phyloP scores from a whole-genome alignment of 2,329 filamentous ascomycete genomes.

The Conoideocrella luteorostrata region DNA sequence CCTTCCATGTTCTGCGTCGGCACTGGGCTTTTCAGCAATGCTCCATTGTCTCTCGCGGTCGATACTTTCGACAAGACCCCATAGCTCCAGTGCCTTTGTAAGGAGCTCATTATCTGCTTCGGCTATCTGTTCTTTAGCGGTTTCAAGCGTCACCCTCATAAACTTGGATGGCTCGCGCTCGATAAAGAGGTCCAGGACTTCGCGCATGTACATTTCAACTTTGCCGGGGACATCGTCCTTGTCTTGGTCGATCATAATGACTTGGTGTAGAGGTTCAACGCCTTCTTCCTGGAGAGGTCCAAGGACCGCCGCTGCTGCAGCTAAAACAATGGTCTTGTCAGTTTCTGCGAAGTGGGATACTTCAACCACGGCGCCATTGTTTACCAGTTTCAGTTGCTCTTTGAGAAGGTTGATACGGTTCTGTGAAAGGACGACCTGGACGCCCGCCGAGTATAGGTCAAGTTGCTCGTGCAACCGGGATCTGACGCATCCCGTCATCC shows the following conservation, averaged over 20 bases:
- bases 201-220: conserved; percentile 55
- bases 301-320: conserved; percentile 24
- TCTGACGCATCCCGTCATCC: conserved; percentile 57
- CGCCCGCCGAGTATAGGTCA: conserved; percentile 56
- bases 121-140: conserved; percentile 39
- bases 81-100: conserved; percentile 54
- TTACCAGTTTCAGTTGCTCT: conserved; percentile 40
- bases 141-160: conserved; percentile 51
- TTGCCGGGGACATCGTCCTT: conserved; percentile 53
- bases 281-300: conserved; percentile 30
- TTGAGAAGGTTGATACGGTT: conserved; percentile 52
- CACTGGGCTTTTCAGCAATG: conserved; percentile 42
- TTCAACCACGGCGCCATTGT: conserved; percentile 45
- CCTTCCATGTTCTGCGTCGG: conserved; percentile 33
- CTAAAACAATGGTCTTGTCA: conserved; percentile 35
- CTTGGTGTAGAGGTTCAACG: conserved; percentile 23
- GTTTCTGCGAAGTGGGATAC: conserved; percentile 53
- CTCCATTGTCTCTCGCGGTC: conserved; percentile 58
- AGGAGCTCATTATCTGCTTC: conserved; percentile 49
- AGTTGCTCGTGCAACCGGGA: conserved; percentile 56
- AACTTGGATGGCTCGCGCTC: conserved; percentile 54
- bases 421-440: conserved; percentile 57
- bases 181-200: conserved; percentile 51
- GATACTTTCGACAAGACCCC: conserved; percentile 59
- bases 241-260: conserved; percentile 55